phyloP scores from a whole-genome alignment of 257 asterid species.

The Nemophila menziesii region DNA sequence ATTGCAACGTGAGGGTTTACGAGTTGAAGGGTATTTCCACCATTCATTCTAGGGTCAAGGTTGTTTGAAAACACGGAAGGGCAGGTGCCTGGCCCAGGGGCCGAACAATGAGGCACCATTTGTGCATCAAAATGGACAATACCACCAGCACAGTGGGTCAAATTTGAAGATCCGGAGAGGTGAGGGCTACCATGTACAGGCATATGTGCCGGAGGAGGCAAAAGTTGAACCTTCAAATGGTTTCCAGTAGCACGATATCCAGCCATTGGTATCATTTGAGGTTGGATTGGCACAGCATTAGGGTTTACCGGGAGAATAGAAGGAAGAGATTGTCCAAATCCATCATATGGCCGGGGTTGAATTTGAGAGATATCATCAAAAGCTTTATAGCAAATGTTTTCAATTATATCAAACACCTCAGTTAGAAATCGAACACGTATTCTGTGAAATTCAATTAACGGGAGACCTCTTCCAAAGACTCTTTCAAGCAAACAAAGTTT shows the following conservation, averaged over 20 bases:
- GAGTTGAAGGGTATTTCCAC: conserved; percentile 13
- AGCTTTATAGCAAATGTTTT: conserved; percentile 34
- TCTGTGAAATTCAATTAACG: conserved; percentile 23
- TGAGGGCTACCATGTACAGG: not conserved
- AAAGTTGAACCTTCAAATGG: too few relatives aligned
- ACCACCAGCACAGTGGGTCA: not conserved
- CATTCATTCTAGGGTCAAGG: conserved; percentile 5
- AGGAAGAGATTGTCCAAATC: not conserved
- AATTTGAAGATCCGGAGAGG: not conserved
- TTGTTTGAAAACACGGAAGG: too few relatives aligned
- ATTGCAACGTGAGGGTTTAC: not conserved
- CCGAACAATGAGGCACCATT: too few relatives aligned
- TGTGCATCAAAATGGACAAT: too few relatives aligned
- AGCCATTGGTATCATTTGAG: too few relatives aligned
- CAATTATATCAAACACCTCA: conserved; percentile 14
- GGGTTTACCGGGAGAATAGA: not conserved
- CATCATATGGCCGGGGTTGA: not conserved
- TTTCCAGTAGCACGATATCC: too few relatives aligned
- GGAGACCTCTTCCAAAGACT: conserved; percentile 7
- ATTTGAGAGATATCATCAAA: conserved; percentile 27
- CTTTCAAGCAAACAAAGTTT: conserved; percentile 16
- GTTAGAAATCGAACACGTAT: conserved; percentile 21
- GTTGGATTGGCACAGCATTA: too few relatives aligned
- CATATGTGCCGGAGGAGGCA: too few relatives aligned
- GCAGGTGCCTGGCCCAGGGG: too few relatives aligned